A percentile compares a stretch with the other conserved stretches of the same genome.
Evolutionary conservation across 495 filamentous ascomycete genomes (phyloP).

Genomic region (Penicillium turbatum): DNA sequence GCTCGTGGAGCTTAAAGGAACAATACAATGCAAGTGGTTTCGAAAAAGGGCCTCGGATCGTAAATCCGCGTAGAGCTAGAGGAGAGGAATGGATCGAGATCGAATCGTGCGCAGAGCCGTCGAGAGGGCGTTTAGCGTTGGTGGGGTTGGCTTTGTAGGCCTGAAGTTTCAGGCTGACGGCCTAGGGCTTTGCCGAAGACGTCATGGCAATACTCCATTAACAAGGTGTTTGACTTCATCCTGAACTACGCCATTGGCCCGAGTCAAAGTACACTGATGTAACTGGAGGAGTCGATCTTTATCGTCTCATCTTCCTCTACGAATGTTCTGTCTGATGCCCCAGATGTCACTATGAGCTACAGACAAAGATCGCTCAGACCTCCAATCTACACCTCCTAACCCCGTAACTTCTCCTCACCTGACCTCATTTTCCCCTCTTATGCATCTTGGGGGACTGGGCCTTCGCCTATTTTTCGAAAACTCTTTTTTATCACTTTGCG

Average conservation of each 20-base stretch:
- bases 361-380: slow-evolving; percentile 2
- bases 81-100: slow-evolving; percentile 29
- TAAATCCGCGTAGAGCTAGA: slow-evolving; percentile 23
- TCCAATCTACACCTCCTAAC: slow-evolving; percentile 6
- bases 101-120: slow-evolving; percentile 33
- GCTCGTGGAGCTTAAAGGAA: slow-evolving; percentile 26
- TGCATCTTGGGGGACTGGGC: neutral
- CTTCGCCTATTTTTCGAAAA: neutral
- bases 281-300: neutral
- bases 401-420: slow-evolving; percentile 8
- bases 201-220: slow-evolving; percentile 13
- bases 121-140: slow-evolving; percentile 23
- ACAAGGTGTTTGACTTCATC: slow-evolving; percentile 3
- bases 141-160: slow-evolving; percentile 14
- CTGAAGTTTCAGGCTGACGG: slow-evolving; percentile 7
- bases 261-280: neutral
- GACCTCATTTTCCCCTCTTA: slow-evolving; percentile 1
- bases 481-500: neutral
- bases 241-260: neutral
- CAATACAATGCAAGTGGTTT: slow-evolving; percentile 15
- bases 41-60: slow-evolving; percentile 14
- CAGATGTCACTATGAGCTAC: neutral
- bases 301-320: neutral
- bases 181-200: slow-evolving; percentile 29
- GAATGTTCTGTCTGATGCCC: neutral